Percentiles rank a stretch among this genome's conserved stretches.
These are phyloP conservation scores for Neurospora sp. DNA, from an alignment of 495 filamentous ascomycete species.

Conservation along the genomic window DNA sequence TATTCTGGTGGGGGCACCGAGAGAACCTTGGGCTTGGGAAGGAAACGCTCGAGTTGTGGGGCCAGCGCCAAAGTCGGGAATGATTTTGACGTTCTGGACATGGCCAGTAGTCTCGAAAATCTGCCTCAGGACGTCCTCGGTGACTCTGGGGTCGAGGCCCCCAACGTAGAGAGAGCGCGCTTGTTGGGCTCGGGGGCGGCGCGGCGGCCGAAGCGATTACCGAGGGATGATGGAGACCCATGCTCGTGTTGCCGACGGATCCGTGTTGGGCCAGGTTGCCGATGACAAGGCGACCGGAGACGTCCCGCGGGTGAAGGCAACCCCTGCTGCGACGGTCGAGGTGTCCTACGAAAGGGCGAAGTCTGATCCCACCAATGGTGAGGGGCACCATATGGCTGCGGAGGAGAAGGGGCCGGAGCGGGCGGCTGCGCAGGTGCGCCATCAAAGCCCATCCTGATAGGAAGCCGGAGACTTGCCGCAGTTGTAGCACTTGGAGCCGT, in stretches of 20 bases:
- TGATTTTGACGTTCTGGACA: slow-evolving; percentile 98
- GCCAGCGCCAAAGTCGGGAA: slow-evolving; percentile 53
- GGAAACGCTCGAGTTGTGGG: too few relatives aligned
- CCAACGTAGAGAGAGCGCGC: slow-evolving; percentile 88
- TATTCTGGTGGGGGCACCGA: too few relatives aligned
- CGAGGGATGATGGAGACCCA: neutral
- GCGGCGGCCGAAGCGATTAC: slow-evolving; percentile 58
- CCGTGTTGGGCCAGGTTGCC: neutral
- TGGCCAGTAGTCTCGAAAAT: slow-evolving; percentile 99
- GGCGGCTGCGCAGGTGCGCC: slow-evolving; percentile 24
- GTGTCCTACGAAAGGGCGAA: neutral
- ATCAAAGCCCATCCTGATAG: slow-evolving; percentile 50
- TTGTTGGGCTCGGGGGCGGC: slow-evolving; percentile 98
- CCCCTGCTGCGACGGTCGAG: neutral
- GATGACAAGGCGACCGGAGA: neutral
- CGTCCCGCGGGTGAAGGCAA: neutral
- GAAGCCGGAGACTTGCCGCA: slow-evolving; percentile 3
- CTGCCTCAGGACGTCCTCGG: slow-evolving; percentile 91
- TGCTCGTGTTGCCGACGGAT: neutral
- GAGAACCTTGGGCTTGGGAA: too few relatives aligned
- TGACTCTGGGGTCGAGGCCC: slow-evolving; percentile 87
- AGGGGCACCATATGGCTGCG: slow-evolving; percentile 9
- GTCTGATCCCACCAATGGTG: neutral
- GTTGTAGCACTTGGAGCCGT: too few relatives aligned
- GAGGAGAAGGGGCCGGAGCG: slow-evolving; percentile 23